phyloP scores from a whole-genome alignment of 2,329 filamentous ascomycete genomes.

The Fusarium irregulare region DNA sequence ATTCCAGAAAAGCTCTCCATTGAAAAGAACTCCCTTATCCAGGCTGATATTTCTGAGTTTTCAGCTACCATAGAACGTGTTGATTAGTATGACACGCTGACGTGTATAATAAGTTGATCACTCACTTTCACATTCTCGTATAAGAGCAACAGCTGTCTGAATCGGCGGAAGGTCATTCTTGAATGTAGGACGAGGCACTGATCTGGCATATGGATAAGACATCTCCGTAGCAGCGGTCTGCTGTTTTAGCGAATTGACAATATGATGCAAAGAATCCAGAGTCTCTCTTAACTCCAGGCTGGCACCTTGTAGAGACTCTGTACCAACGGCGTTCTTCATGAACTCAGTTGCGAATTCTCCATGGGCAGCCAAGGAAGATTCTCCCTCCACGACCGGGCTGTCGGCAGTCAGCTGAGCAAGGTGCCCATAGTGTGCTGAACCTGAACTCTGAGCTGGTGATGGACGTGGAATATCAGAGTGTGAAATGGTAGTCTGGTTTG shows the following conservation, averaged over 20 bases:
- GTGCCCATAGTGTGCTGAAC: slow-evolving; percentile 36
- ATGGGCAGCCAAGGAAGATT: slow-evolving; percentile 59
- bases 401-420: slow-evolving; percentile 37
- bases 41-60: slow-evolving; percentile 42
- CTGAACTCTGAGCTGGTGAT: slow-evolving; percentile 22
- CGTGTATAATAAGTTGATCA: background rate
- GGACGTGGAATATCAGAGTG: slow-evolving; percentile 26
- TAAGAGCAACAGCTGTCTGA: slow-evolving; percentile 38
- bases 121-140: slow-evolving; percentile 39
- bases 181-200: slow-evolving; percentile 33
- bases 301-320: slow-evolving; percentile 43
- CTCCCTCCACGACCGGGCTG: slow-evolving; percentile 55
- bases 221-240: slow-evolving; percentile 42
- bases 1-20: slow-evolving; percentile 48
- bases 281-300: slow-evolving; percentile 51
- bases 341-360: slow-evolving; percentile 61
- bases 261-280: slow-evolving; percentile 50
- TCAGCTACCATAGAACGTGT: slow-evolving; percentile 6
- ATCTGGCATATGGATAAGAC: slow-evolving; percentile 40
- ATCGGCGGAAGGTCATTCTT: slow-evolving; percentile 42
- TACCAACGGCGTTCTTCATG: slow-evolving; percentile 52
- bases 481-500: slow-evolving; percentile 27
- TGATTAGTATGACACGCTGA: slow-evolving; percentile 1
- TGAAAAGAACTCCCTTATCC: slow-evolving; percentile 48
- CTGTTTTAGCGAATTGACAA: slow-evolving; percentile 42